Evolutionary conservation across 2,329 filamentous ascomycete species (phyloP).

Genomic region (Bipolaris sorokiniana): DNA sequence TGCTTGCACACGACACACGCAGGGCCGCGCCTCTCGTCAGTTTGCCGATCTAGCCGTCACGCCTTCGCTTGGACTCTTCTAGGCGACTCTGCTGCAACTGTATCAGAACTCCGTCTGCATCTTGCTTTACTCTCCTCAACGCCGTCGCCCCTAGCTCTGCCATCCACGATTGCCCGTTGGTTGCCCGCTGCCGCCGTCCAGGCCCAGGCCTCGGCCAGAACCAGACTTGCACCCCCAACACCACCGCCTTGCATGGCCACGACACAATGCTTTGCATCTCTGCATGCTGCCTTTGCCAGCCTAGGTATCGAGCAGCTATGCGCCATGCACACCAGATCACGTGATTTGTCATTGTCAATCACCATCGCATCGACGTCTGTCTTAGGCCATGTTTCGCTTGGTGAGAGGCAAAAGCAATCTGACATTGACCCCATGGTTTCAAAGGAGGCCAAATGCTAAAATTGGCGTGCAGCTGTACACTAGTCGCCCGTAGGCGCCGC

Average conservation of each 20-base stretch:
- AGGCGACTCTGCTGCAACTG: neutral
- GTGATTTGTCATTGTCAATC: neutral
- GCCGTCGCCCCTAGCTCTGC: neutral
- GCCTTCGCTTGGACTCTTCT: conserved; percentile 8
- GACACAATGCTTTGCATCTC: neutral
- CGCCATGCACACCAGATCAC: neutral
- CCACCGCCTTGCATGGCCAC: conserved; percentile 9
- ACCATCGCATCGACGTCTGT: too few species aligned
- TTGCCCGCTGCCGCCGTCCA: conserved; percentile 12
- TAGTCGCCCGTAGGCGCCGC: conserved; percentile 12
- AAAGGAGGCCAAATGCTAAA: conserved; percentile 1
- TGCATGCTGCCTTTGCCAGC: neutral
- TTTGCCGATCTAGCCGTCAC: conserved; percentile 24
- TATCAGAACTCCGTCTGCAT: neutral
- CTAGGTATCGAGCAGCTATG: neutral
- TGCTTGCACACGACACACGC: conserved; percentile 20
- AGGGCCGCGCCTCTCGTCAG: conserved; percentile 16
- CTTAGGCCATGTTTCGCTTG: neutral
- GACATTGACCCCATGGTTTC: neutral
- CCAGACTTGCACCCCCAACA: neutral
- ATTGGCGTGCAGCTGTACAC: conserved; percentile 4
- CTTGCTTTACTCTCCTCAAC: neutral
- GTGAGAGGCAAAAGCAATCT: neutral
- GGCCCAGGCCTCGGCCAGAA: conserved; percentile 14
- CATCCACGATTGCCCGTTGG: conserved; percentile 2